A percentile compares a stretch with the other conserved stretches of the same genome.
phyloP scores from a whole-genome alignment of 2,329 filamentous ascomycete species.

The Albophoma yamanashiensis region DNA sequence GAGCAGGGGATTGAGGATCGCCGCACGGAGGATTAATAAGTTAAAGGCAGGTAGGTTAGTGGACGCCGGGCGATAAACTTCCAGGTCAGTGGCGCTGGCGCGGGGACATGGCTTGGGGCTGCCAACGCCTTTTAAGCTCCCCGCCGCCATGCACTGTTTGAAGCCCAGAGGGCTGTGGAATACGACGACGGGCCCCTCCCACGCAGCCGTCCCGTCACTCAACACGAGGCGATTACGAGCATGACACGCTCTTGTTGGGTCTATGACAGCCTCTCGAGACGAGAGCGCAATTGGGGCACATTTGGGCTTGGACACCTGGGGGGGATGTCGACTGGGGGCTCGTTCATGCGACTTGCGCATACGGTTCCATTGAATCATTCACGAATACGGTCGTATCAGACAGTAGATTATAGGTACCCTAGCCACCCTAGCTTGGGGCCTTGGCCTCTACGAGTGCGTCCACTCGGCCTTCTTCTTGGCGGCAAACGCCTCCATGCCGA shows the following conservation, averaged over 20 bases:
- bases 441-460: slow-evolving; percentile 55
- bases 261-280: not conserved
- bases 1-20: not conserved
- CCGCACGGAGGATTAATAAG: not conserved
- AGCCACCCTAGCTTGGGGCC: not conserved
- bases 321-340: not conserved
- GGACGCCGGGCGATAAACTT: not conserved
- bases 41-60: not conserved
- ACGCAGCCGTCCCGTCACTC: not conserved
- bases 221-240: not conserved
- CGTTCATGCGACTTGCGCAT: not conserved
- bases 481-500: slow-evolving; percentile 90
- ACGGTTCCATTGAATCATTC: not conserved
- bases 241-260: not conserved
- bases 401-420: not conserved
- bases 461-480: slow-evolving; percentile 92
- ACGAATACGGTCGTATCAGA: not conserved
- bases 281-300: not conserved
- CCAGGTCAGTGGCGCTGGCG: not conserved
- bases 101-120: not conserved
- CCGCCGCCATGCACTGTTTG: not conserved
- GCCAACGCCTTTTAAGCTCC: not conserved
- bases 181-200: not conserved
- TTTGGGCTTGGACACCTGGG: not conserved
- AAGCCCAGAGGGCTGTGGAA: not conserved